Conservation (phyloP, 2,329 filamentous ascomycete species). For the Clonostachys rhizophaga region DNA sequence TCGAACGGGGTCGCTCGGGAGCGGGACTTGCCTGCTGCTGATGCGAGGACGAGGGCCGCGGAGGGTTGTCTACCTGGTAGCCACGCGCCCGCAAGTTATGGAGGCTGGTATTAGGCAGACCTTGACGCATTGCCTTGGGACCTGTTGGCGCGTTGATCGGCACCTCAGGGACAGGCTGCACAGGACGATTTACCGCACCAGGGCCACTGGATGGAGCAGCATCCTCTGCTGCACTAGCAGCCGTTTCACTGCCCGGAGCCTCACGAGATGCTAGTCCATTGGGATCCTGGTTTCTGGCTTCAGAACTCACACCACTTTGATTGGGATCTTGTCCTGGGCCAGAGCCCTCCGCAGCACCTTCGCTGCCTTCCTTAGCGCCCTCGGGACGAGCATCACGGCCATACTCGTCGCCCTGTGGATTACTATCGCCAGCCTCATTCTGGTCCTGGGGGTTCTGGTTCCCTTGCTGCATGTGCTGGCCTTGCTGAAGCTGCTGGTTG, state of each 20-base stretch:
- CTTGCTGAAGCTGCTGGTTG: constrained; percentile 24
- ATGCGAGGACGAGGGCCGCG: constrained; percentile 12
- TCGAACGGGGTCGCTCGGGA: constrained; percentile 23
- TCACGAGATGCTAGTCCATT: constrained; percentile 17
- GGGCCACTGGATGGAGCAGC: constrained; percentile 10
- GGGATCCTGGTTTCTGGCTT: constrained; percentile 11
- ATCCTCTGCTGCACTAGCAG: constrained; percentile 1
- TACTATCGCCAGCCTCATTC: constrained; percentile 11
- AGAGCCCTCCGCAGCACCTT: constrained; percentile 2
- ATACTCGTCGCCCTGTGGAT: not conserved
- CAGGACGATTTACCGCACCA: constrained; percentile 16
- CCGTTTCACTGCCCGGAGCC: constrained; percentile 18
- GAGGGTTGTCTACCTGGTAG: constrained; percentile 37
- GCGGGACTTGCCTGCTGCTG: constrained; percentile 1
- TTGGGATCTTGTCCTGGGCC: not conserved
- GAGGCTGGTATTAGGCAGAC: constrained; percentile 76
- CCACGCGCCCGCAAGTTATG: constrained; percentile 56
- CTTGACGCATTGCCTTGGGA: constrained; percentile 91
- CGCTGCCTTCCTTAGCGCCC: constrained; percentile 6
- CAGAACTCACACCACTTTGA: constrained; percentile 9
- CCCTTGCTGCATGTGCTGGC: constrained; percentile 8
- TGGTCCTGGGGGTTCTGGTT: constrained; percentile 4
- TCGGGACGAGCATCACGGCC: constrained; percentile 1
- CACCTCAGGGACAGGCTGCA: constrained; percentile 28
- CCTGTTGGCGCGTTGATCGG: constrained; percentile 80